Evolutionary conservation across 805 yeast species (phyloP), one percentile per base, ranked within the genome.

Genomic region (Wickerhamiella azymoides): DNA sequence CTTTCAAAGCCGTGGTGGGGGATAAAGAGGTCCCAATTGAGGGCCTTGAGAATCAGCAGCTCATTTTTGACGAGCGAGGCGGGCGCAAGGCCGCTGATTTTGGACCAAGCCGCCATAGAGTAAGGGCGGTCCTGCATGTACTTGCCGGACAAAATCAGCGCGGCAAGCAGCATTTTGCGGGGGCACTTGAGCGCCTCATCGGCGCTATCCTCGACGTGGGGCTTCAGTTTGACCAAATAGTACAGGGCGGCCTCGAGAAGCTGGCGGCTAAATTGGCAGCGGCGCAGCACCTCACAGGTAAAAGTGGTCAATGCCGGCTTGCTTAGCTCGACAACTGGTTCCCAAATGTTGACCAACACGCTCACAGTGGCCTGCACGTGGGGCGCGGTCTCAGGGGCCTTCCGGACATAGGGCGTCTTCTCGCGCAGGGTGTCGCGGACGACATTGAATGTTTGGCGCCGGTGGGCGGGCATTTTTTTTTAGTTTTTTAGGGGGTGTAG

Each of bases 111-210:
- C 50, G 68, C 70, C 53, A 80, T 69, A 26, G 81, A 68, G 61
- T 74, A 82, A 57, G 79, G 80, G 43, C 75, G 73, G 62, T 84
- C 94, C 57, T 78, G 84, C 49, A 72, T 67, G 59, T 77, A 82
- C 58, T 84, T 84, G 44, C 79, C 73, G 3, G 92, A 78, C 33
- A 84, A 64, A 45, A 84, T 80, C 45, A 84, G 60, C 55, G 83
- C 72, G 2, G 79, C 72, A 49, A 84, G 67, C 51, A 84, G 78
- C 36, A 77, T 70, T 50, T 81, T 74, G 54, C 82, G 77, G 7
- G 85, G 79, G 55, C 82, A 78, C 13, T 43, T 39, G n/a, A 54
- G 50, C 17, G 40, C 18, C 25, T 46, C 37, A 19, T 49, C 47
- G 27, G 26, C 30, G 38, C 40, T 36, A 32, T 32, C 33, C 36